A percentile compares a stretch with the other conserved stretches of the same genome.
Evolutionary conservation across 2,329 filamentous ascomycete species (phyloP).

Genomic region (Colletotrichum australisinense): DNA sequence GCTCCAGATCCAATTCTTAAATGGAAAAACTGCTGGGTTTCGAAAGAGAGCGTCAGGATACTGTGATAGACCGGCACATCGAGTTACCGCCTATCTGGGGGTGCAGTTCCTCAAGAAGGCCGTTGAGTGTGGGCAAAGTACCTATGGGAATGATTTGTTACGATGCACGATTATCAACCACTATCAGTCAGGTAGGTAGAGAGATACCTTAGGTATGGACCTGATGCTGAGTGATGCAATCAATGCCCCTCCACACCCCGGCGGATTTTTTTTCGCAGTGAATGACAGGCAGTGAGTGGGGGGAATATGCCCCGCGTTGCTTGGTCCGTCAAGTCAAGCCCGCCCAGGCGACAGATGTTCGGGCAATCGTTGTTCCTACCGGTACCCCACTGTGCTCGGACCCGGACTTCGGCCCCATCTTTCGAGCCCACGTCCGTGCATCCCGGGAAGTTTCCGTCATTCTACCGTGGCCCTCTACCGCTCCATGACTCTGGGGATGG

Average conservation of each 20-base stretch:
- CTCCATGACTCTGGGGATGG: background rate
- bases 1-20: background rate
- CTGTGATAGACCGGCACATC: background rate
- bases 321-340: background rate
- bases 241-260: slow-evolving; percentile 7
- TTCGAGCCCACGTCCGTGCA: background rate
- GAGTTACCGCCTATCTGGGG: background rate
- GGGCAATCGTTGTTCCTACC: slow-evolving; percentile 22
- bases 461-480: background rate
- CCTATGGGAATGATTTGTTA: background rate
- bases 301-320: slow-evolving; percentile 8
- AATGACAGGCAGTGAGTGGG: background rate
- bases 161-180: background rate
- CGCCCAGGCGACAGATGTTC: background rate
- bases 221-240: slow-evolving; percentile 21
- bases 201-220: too few relatives aligned
- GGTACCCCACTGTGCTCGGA: background rate
- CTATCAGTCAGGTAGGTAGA: background rate
- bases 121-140: background rate
- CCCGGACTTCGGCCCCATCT: background rate
- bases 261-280: slow-evolving; percentile 9
- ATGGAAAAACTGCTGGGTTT: background rate
- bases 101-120: background rate
- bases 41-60: background rate
- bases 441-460: background rate